Base-by-base conservation (phyloP, 164 flowering plant genomes). In the Chimonanthus praecox region DNA sequence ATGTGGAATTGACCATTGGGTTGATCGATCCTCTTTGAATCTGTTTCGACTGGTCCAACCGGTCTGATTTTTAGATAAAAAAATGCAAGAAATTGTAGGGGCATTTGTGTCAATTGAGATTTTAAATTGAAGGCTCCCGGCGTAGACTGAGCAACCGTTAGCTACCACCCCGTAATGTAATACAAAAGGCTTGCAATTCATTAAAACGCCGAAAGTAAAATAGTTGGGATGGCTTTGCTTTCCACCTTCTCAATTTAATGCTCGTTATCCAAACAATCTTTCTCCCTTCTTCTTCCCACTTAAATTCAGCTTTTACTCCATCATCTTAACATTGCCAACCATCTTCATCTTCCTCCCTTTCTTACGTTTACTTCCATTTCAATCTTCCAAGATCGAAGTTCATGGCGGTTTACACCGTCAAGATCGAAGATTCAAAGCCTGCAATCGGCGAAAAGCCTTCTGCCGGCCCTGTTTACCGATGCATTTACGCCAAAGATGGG, bases 401-500 rank as follows among this genome's bases (percentile, higher is more conserved):
- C 16, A 87, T 88, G 86, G 74, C 63, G 67, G 79, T 79, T 3
- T 93, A 88, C 70, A 80, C 85, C 0, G 90, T 93, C 76, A 82
- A 89, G 80, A 96, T 92, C 3, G 98, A 88, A 76, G 99, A 87
- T 70, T 74, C 83, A 8, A 77, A 82, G 77, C 84, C 86, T 50
- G 91, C 86, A 2, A 71, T 75, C 2, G 89, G 74, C 3, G 82
- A 70, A 4, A 86, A 48, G 82, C 94, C 98, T 48, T 87, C 98
- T 47, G 97, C 89, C 0, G 99, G 99, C 13, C 92, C 95, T 0
- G 97, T 90, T 21, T 94, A 90, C 72, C 74, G 99, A 65, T 81
- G 89, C 85, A 83, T 92, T 81, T 92, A 91, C 73, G 92, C 99
- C 5, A 89, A 90, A 74, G 94, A 94, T 74, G 95, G 94, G 13